Evolutionary conservation across 257 asterid species (phyloP).

Genomic region (Solanum clarkiae): DNA sequence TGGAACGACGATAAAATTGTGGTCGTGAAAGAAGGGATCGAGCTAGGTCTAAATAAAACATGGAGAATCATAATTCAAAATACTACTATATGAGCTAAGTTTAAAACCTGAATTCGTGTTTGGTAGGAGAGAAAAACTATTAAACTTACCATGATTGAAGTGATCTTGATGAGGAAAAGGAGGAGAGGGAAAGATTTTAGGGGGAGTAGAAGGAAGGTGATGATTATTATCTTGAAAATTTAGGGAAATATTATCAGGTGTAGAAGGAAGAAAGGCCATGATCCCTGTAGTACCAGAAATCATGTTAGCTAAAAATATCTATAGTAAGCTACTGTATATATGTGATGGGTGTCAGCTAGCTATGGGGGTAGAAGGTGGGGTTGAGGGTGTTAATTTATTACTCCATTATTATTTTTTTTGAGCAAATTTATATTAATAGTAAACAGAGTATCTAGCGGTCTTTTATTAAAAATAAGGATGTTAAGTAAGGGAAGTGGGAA

Average conservation of each 20-base stretch:
- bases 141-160: constrained; percentile 26
- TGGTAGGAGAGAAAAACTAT: background rate
- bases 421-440: background rate
- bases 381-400: background rate
- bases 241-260: constrained; percentile 1
- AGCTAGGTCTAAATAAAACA: background rate
- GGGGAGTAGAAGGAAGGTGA: constrained; percentile 19
- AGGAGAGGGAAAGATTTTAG: constrained; percentile 11
- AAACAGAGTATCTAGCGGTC: rapidly evolving
- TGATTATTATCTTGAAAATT: constrained; percentile 19
- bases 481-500: constrained; percentile 1
- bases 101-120: background rate
- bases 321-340: background rate
- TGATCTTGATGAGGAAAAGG: constrained; percentile 31
- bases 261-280: constrained; percentile 38
- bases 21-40: background rate
- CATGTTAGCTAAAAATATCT: background rate
- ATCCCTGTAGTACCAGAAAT: constrained; percentile 5
- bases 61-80: background rate
- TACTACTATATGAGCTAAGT: background rate
- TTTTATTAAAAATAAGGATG: background rate
- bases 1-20: background rate
- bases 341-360: background rate
- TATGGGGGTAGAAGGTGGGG: background rate
- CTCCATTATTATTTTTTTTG: too few species aligned